Base-by-base conservation (phyloP, 1,284 basidiomycete species). In the Golubevia pallescens region DNA sequence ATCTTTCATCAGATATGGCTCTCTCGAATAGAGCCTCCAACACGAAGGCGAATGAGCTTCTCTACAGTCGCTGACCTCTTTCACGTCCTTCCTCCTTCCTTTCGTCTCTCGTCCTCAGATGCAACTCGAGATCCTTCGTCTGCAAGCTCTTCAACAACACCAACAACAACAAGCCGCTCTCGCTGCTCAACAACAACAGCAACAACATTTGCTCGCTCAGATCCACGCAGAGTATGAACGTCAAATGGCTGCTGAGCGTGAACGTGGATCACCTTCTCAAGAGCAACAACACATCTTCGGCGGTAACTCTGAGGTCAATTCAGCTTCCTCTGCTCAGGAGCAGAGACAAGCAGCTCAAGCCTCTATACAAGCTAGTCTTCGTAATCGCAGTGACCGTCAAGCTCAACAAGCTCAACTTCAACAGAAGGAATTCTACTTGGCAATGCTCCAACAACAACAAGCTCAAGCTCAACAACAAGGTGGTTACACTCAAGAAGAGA, bases 131-230 rank as follows among this genome's bases (percentile, higher is more conserved):
- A 38, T 73, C 62, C 63, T 78, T 5, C 74, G 76, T 52, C 65
- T 73, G 19, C 77, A 79, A 58, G 66, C 68, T 42, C 66, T 75
- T 34, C 67, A 67, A 57, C 62, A 68, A 34, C 42, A 62, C 32
- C 60, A 62, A 58, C 63, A 64, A 55, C 71, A 73, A 63, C 23
- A 69, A 21, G 69, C 71, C 19, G 70, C 69, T 60, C 42, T 48
- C 42, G 8, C 42, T 13, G 42, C 42, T 48, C 42, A 48, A 48
- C 42, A 48, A 16, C 42, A 48, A 48, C 77, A 80, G 63, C 76
- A 80, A 61, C 78, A 71, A n/a, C 63, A 67, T 24, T 65, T 80
- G 3, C 69, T 80, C 8, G 69, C 74, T 3, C 76, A 77, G 57
- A 71, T 80, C 19, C 78, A 80, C 16, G 68, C 67, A 24, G 60